Conservation (phyloP, 768 basidiomycete genomes). For the Paxillus involutus region DNA sequence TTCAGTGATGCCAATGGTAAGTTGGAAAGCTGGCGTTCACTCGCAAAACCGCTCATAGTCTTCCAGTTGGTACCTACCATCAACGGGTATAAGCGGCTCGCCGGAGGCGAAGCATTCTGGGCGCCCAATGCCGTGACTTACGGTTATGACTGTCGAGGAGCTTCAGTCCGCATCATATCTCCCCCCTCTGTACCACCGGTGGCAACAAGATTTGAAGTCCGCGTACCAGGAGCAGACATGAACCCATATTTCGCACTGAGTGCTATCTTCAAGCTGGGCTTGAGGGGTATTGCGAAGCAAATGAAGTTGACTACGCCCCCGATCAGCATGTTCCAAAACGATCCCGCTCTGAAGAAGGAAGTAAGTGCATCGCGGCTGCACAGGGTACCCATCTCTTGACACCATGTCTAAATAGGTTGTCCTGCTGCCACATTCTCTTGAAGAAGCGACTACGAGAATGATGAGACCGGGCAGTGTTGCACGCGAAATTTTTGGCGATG, state of each 20-base stretch:
- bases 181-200: slow-evolving; percentile 82
- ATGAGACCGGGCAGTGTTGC: slow-evolving; percentile 77
- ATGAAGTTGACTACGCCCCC: slow-evolving; percentile 69
- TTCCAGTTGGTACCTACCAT: slow-evolving; percentile 80
- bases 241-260: slow-evolving; percentile 89
- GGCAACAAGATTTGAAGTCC: slow-evolving; percentile 89
- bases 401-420: slow-evolving; percentile 45
- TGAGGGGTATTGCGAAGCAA: slow-evolving; percentile 85
- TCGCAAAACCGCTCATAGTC: neutral
- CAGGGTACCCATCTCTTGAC: neutral
- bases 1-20: slow-evolving; percentile 80
- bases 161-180: slow-evolving; percentile 88
- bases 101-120: slow-evolving; percentile 93
- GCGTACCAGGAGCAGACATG: slow-evolving; percentile 97
- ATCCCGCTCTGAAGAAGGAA: slow-evolving; percentile 52
- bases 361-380: slow-evolving; percentile 45
- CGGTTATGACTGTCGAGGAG: slow-evolving; percentile 93
- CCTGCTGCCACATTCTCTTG: slow-evolving; percentile 78
- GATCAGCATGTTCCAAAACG: slow-evolving; percentile 37
- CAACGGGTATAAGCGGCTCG: slow-evolving; percentile 96
- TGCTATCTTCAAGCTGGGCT: slow-evolving; percentile 83
- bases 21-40: slow-evolving; percentile 9
- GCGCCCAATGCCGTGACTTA: slow-evolving; percentile 92
- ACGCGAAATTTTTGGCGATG: slow-evolving; percentile 82
- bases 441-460: slow-evolving; percentile 80